A percentile compares a stretch with the other conserved stretches of the same genome.
Conservation (phyloP, 805 yeast genomes). For the Yamadazyma scolyti region DNA sequence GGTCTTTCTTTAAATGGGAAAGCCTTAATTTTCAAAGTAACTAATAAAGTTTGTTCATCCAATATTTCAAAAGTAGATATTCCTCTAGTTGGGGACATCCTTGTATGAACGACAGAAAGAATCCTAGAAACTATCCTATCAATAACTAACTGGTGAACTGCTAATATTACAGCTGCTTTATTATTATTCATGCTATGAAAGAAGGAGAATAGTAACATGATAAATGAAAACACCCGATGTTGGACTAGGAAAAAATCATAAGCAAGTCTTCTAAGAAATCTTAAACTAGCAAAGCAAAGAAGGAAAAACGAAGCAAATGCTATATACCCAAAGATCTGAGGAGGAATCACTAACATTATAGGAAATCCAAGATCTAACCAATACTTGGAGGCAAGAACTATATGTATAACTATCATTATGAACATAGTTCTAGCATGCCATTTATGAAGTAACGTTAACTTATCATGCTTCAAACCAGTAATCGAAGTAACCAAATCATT, state of each 20-base stretch:
- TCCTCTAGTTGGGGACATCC: constrained; percentile 36
- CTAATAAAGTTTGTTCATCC: constrained; percentile 38
- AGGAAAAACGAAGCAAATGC: constrained; percentile 36
- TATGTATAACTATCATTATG: constrained; percentile 31
- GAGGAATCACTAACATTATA: constrained; percentile 43
- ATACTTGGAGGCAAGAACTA: constrained; percentile 27
- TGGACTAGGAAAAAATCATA: constrained; percentile 43
- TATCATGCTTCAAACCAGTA: constrained; percentile 41
- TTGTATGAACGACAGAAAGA: constrained; percentile 26
- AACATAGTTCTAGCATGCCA: constrained; percentile 44
- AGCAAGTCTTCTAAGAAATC: constrained; percentile 32
- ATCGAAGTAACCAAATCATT: constrained; percentile 35
- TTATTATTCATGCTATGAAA: constrained; percentile 36
- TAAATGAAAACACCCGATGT: constrained; percentile 37
- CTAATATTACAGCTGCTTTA: constrained; percentile 31
- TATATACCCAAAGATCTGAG: constrained; percentile 48
- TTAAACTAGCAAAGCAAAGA: constrained; percentile 32
- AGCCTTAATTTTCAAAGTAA: constrained; percentile 32
- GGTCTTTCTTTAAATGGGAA: constrained; percentile 12
- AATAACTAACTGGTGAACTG: constrained; percentile 40
- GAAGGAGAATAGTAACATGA: constrained; percentile 39
- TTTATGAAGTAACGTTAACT: constrained; percentile 36
- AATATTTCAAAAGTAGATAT: constrained; percentile 33
- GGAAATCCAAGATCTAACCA: constrained; percentile 39
- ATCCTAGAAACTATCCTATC: constrained; percentile 35